Evolutionary conservation across 1,284 basidiomycete genomes (phyloP).

Genomic region (Boletus subluridellus): DNA sequence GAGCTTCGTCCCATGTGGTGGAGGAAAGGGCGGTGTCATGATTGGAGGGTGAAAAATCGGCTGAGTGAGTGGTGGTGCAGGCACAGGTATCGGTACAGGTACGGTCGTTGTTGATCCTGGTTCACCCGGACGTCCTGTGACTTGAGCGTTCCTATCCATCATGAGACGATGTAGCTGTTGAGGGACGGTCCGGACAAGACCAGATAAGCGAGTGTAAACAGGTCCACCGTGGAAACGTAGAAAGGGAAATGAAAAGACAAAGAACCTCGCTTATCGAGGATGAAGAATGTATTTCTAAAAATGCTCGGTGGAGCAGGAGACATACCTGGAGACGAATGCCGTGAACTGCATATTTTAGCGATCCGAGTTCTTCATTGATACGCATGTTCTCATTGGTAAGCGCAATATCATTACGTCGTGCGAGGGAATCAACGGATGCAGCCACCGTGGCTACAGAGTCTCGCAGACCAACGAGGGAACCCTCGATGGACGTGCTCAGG

Average conservation of each 20-base stretch:
- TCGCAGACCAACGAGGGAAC: slow-evolving; percentile 55
- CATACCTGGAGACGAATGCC: slow-evolving; percentile 77
- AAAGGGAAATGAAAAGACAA: slow-evolving; percentile 7
- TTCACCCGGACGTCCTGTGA: slow-evolving; percentile 40
- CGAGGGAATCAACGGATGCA: slow-evolving; percentile 59
- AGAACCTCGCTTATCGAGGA: slow-evolving; percentile 1
- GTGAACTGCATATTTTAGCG: slow-evolving; percentile 68
- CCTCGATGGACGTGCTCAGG: slow-evolving; percentile 56
- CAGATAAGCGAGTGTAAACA: slow-evolving; percentile 14
- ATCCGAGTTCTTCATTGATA: slow-evolving; percentile 72
- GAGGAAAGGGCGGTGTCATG: slow-evolving; percentile 33
- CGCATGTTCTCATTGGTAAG: slow-evolving; percentile 69
- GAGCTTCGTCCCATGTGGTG: slow-evolving; percentile 33
- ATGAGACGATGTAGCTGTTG: slow-evolving; percentile 57
- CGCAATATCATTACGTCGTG: slow-evolving; percentile 60
- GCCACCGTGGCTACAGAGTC: slow-evolving; percentile 60
- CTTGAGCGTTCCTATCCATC: slow-evolving; percentile 62
- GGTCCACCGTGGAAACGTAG: slow-evolving; percentile 6
- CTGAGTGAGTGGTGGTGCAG: slow-evolving; percentile 19
- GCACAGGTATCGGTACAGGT: slow-evolving; percentile 27
- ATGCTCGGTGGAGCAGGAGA: slow-evolving; percentile 5
- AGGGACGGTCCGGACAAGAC: slow-evolving; percentile 14
- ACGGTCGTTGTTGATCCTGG: slow-evolving; percentile 7
- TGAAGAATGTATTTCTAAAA: slow-evolving; percentile 3
- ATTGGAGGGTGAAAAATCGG: slow-evolving; percentile 30